A percentile compares a stretch with the other conserved stretches of the same genome.
phyloP scores from a whole-genome alignment of 1,139 yeast species.

The Debaryomyces fabryi region DNA sequence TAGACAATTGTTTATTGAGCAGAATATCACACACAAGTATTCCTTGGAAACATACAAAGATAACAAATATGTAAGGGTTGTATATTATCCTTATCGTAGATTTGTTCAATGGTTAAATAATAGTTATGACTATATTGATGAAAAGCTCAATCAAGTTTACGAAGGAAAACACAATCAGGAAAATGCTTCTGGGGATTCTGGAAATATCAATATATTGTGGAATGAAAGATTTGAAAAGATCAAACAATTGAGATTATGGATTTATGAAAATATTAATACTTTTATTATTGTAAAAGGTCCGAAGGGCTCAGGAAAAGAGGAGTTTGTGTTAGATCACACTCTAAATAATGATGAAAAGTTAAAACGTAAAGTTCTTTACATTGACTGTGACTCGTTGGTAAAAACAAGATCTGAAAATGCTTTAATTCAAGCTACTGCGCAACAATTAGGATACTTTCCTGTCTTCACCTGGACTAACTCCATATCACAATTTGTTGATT shows the following conservation, averaged over 20 bases:
- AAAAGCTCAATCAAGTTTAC: slow-evolving; percentile 19
- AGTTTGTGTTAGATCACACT: slow-evolving; percentile 72
- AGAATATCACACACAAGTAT: slow-evolving; percentile 62
- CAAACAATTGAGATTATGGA: slow-evolving; percentile 73
- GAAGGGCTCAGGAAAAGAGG: slow-evolving; percentile 89
- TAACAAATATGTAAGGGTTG: slow-evolving; percentile 29
- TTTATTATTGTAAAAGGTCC: slow-evolving; percentile 92
- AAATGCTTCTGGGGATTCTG: slow-evolving; percentile 11
- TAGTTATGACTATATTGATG: slow-evolving; percentile 35
- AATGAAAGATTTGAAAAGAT: slow-evolving; percentile 69
- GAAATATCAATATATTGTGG: slow-evolving; percentile 55
- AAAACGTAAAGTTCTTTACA: slow-evolving; percentile 59
- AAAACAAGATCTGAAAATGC: slow-evolving; percentile 75
- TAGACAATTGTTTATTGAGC: slow-evolving; percentile 76
- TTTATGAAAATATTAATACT: slow-evolving; percentile 78
- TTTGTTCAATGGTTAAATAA: slow-evolving; percentile 28
- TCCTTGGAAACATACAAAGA: slow-evolving; percentile 36
- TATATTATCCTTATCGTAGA: slow-evolving; percentile 30
- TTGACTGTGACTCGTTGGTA: slow-evolving; percentile 78
- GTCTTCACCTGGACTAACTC: slow-evolving; percentile 91
- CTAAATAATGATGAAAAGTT: slow-evolving; percentile 46
- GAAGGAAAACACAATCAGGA: slow-evolving; percentile 9
- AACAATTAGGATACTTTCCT: slow-evolving; percentile 87
- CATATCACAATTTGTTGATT: slow-evolving; percentile 75
- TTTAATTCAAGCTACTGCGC: slow-evolving; percentile 68